Evolutionary conservation across 805 yeast genomes (phyloP).

Genomic region (Isabelozyma rhagii): DNA sequence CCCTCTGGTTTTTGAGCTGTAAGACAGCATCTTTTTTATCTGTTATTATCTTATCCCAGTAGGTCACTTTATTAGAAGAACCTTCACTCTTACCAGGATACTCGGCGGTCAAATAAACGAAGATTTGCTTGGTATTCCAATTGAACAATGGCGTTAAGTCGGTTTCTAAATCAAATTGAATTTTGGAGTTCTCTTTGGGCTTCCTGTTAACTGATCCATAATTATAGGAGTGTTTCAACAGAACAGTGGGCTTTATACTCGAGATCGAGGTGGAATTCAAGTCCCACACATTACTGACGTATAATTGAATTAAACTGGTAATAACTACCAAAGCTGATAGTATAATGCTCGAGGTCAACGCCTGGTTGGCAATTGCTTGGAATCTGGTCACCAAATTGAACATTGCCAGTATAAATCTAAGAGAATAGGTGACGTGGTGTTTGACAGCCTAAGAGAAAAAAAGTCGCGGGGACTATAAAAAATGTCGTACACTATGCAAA

Average conservation of each 20-base stretch:
- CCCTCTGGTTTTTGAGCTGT: constrained; percentile 47
- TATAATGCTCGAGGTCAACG: constrained; percentile 49
- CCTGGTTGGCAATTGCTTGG: constrained; percentile 52
- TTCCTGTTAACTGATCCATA: constrained; percentile 66
- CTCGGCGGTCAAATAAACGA: constrained; percentile 85
- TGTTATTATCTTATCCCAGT: constrained; percentile 86
- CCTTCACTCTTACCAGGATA: constrained; percentile 50
- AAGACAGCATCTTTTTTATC: constrained; percentile 57
- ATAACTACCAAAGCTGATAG: constrained; percentile 47
- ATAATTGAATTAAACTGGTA: constrained; percentile 49
- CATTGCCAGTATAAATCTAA: constrained; percentile 14
- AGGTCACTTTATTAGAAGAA: constrained; percentile 65
- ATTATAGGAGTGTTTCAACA: constrained; percentile 51
- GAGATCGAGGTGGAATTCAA: constrained; percentile 35
- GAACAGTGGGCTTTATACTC: constrained; percentile 36
- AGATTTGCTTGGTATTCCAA: constrained; percentile 98
- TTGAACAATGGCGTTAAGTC: constrained; percentile 82
- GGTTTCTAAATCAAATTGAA: constrained; percentile 67
- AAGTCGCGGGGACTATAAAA: background rate
- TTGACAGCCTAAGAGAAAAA: background rate
- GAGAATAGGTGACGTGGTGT: background rate
- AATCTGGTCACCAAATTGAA: constrained; percentile 31
- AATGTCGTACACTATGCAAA: background rate
- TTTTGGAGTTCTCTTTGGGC: constrained; percentile 72
- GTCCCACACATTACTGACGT: constrained; percentile 41